Conservation (phyloP, 106 monocot species). For the Iris macrosiphon region DNA sequence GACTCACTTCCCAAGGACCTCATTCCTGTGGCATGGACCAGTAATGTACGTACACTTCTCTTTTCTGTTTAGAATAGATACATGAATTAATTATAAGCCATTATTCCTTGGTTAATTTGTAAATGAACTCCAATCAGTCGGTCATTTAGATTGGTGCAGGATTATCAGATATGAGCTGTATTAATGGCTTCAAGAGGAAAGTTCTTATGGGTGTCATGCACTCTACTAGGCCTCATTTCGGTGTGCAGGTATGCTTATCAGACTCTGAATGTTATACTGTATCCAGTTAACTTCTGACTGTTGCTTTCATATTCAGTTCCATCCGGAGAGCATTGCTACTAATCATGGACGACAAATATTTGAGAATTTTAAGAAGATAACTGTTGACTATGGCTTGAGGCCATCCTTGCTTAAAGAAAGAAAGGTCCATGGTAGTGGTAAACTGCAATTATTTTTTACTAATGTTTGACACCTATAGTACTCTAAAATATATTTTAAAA, state of each 20-base stretch:
- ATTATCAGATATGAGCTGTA: constrained; percentile 1
- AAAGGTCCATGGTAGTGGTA: constrained; percentile 93
- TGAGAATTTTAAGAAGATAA: constrained; percentile 88
- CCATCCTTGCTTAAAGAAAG: constrained; percentile 36
- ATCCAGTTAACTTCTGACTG: constrained; percentile 11
- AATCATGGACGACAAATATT: constrained; percentile 77
- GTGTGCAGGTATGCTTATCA: constrained; percentile 67
- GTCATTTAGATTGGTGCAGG: constrained; percentile 17
- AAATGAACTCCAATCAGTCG: constrained; percentile 11
- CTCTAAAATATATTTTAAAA: too few relatives aligned
- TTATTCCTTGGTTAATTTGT: constrained; percentile 4
- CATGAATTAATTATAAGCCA: constrained; percentile 18
- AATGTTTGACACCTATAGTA: too few relatives aligned
- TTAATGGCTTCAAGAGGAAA: constrained; percentile 14
- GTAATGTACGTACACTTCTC: constrained; percentile 36
- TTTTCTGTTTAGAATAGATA: constrained; percentile 34
- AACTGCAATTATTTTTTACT: constrained; percentile 34
- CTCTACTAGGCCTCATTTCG: constrained; percentile 74
- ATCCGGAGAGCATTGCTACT: constrained; percentile 96
- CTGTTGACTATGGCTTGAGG: constrained; percentile 52
- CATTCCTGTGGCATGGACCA: constrained; percentile 80
- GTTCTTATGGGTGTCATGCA: constrained; percentile 90
- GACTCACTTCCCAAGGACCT: constrained; percentile 76
- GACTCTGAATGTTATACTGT: not conserved
- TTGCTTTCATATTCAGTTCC: constrained; percentile 52